phyloP scores from a whole-genome alignment of 2,329 filamentous ascomycete genomes.

The Coniochaeta prunicola region DNA sequence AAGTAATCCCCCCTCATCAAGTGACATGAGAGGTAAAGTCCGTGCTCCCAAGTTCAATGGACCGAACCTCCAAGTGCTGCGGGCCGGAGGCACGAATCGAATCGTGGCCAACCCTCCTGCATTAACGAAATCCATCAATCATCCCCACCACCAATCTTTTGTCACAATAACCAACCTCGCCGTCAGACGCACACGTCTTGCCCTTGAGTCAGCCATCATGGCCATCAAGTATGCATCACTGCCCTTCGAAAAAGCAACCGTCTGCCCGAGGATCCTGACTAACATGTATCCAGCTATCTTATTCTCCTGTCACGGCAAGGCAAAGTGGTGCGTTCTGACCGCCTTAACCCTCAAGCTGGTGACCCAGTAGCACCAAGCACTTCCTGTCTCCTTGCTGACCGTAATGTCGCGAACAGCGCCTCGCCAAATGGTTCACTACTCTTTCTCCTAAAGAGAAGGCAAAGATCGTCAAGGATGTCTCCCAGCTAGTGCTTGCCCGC shows the following conservation, averaged over 20 bases:
- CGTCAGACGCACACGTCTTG: conserved; percentile 3
- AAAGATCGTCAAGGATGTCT: conserved; percentile 99
- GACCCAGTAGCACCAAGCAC: conserved; percentile 3
- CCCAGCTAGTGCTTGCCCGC: conserved; percentile 90
- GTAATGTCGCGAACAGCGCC: conserved; percentile 56
- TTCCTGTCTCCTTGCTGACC: conserved; percentile 9
- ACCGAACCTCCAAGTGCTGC: neutral
- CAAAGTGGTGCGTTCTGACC: conserved; percentile 75
- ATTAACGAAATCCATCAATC: conserved; percentile 3
- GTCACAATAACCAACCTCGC: conserved; percentile 3
- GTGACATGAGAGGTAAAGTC: neutral
- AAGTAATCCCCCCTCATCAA: neutral
- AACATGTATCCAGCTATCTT: conserved; percentile 62
- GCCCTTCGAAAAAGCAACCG: neutral
- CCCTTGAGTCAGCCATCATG: conserved; percentile 26
- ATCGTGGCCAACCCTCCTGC: conserved; percentile 22
- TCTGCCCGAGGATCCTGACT: conserved; percentile 12
- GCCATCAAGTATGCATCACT: conserved; percentile 39
- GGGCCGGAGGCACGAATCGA: neutral
- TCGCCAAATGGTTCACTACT: conserved; percentile 99
- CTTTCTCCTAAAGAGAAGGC: conserved; percentile 97
- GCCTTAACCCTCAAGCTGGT: neutral
- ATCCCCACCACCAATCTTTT: conserved; percentile 13
- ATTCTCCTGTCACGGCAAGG: conserved; percentile 97
- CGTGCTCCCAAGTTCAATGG: neutral